Evolutionary conservation across 1,284 basidiomycete genomes (phyloP).

Genomic region (Caloboletus firmus): DNA sequence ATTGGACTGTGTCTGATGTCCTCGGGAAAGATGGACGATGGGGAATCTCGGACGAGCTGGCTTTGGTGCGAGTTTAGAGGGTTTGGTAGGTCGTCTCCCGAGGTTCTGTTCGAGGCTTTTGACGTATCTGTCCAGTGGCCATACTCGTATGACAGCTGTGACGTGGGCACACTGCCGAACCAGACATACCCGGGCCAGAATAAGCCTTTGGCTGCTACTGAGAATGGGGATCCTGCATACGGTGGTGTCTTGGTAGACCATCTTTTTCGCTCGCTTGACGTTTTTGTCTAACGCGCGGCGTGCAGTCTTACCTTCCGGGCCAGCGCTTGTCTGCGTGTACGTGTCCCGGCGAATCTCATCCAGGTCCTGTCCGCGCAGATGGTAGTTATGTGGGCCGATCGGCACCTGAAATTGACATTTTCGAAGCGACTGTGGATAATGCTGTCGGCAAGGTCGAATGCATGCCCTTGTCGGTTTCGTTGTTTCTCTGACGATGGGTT

Average conservation of each 20-base stretch:
- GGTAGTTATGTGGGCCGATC: slow-evolving; percentile 70
- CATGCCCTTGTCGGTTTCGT: neutral
- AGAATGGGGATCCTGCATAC: slow-evolving; percentile 44
- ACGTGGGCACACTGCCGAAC: slow-evolving; percentile 82
- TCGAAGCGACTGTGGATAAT: slow-evolving; percentile 33
- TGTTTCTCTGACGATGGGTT: slow-evolving; percentile 9
- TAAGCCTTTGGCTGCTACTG: slow-evolving; percentile 47
- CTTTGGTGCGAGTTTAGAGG: slow-evolving; percentile 69
- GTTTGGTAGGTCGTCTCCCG: slow-evolving; percentile 39
- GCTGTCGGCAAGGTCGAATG: slow-evolving; percentile 31
- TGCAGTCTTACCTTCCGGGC: slow-evolving; percentile 71
- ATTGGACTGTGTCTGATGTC: slow-evolving; percentile 1
- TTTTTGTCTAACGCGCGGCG: slow-evolving; percentile 4
- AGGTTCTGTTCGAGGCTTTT: neutral
- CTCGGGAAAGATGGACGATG: slow-evolving; percentile 63
- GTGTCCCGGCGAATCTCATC: slow-evolving; percentile 79
- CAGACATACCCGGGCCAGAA: slow-evolving; percentile 62
- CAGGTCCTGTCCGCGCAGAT: slow-evolving; percentile 65
- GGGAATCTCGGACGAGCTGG: slow-evolving; percentile 79
- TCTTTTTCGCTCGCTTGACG: slow-evolving; percentile 1
- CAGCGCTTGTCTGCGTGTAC: slow-evolving; percentile 83
- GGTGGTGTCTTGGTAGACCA: slow-evolving; percentile 40
- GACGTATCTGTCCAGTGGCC: slow-evolving; percentile 45
- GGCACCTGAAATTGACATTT: slow-evolving; percentile 74
- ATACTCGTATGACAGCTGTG: slow-evolving; percentile 77